phyloP scores from a whole-genome alignment of 2,329 filamentous ascomycete genomes.

The Aspergillus chevalieri region DNA sequence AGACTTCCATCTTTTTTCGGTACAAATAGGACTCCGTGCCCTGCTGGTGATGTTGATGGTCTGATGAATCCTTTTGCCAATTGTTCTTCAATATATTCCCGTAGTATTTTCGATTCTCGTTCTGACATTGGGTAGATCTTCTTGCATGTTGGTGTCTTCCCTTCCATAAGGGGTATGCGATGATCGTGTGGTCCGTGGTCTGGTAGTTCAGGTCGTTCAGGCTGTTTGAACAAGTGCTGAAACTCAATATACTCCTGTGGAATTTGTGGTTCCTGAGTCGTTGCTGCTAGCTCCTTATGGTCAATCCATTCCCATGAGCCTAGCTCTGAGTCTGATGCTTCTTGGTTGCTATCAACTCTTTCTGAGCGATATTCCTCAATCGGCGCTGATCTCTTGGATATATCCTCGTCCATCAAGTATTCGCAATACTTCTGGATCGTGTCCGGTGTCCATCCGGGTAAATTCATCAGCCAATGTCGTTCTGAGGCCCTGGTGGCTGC shows the following conservation, averaged over 20 bases:
- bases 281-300: too few relatives aligned
- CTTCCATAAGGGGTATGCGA: background rate
- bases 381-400: background rate
- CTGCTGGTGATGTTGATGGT: background rate
- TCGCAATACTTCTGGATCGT: background rate
- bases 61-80: background rate
- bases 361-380: background rate
- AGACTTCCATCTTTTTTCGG: background rate
- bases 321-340: background rate
- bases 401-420: background rate
- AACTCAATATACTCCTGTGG: too few relatives aligned
- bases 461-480: background rate
- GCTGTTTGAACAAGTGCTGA: too few relatives aligned
- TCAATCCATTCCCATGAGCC: background rate
- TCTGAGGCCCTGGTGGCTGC: background rate
- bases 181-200: background rate
- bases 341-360: background rate
- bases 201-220: background rate
- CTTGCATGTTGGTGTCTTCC: background rate
- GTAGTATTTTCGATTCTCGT: background rate
- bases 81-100: background rate
- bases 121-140: background rate
- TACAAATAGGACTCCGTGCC: background rate
- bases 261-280: too few relatives aligned
- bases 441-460: background rate